Base-by-base conservation (phyloP, 805 yeast genomes). In the Peterozyma toletana region DNA sequence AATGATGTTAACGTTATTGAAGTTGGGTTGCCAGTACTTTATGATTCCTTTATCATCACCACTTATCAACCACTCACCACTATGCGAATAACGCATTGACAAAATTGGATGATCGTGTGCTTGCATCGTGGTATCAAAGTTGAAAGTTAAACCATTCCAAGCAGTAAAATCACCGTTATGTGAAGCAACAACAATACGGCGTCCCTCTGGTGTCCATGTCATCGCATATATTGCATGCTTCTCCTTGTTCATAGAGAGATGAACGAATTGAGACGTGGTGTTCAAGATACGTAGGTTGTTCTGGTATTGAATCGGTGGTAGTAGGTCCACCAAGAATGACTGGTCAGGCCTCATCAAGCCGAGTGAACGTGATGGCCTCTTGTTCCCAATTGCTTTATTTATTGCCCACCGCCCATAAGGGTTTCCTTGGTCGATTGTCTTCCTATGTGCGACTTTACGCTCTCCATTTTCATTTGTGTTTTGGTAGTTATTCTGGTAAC, bases 11-110 rank as follows among this genome's bases (percentile, higher is more conserved):
- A 95, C 97, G 68, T 93, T 91, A 65, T 93, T 93, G 69, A 93
- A 87, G 63, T 93, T 93, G 5, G 97, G 95, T 64, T 90, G 98
- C 99, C 99, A 93, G 57, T 85, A 91, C 66, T 93, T 93, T 55
- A 93, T 76, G 5, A 73, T 70, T 21, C 99, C 99, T 45, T 83
- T 89, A 54, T 89, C 91, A 64, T 93, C 98, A 33, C 96, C 96
- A 57, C 95, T 83, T 18, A 93, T 68, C 48, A 93, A 73, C 98
- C 98, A 93, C 50, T 90, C 96, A 48, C 88, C 96, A 48, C 83
- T 82, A 60, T 88, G 95, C 5, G 93, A 81, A 64, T 91, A 93
- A 50, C 77, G 74, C 56, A 88, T 67, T 1, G 91, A 71, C 31
- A 89, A 73, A 33, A 93, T 84, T 0, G 96, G 89, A 47, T 84